Conservation (phyloP, 495 filamentous ascomycete species). For the Hypoxylon crocopeplum region DNA sequence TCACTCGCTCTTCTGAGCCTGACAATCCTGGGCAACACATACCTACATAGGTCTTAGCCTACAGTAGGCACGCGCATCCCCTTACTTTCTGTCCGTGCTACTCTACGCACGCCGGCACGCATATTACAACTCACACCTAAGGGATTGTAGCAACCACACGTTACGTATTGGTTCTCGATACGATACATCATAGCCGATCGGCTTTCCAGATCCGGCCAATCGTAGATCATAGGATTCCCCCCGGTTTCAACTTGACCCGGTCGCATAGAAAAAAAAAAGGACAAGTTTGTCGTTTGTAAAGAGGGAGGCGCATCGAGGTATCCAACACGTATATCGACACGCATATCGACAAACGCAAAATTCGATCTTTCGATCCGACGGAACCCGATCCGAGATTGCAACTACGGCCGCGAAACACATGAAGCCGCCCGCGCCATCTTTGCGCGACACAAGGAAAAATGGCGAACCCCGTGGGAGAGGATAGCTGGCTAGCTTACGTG, state of each 20-base stretch:
- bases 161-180: conserved; percentile 19
- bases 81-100: not conserved
- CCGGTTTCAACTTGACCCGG: conserved; percentile 15
- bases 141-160: too few relatives aligned
- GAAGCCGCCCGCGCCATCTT: conserved; percentile 31
- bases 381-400: conserved; percentile 11
- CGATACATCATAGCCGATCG: conserved; percentile 19
- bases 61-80: not conserved
- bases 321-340: not conserved
- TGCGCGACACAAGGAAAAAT: conserved; percentile 46
- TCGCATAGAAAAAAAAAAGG: conserved; percentile 26
- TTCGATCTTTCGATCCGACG: not conserved
- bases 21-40: conserved; percentile 9
- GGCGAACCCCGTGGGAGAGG: conserved; percentile 62
- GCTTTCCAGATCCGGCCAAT: conserved; percentile 23
- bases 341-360: conserved; percentile 15
- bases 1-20: not conserved
- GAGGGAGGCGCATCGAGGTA: too few relatives aligned
- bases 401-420: conserved; percentile 31
- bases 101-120: conserved; percentile 1
- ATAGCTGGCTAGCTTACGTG: conserved; percentile 60
- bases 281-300: conserved; percentile 26
- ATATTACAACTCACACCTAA: conserved; percentile 17
- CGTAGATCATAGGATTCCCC: conserved; percentile 8
- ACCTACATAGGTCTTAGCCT: not conserved